Base-by-base conservation (phyloP, 2,329 filamentous ascomycete species). In the Colletotrichum paranaense region DNA sequence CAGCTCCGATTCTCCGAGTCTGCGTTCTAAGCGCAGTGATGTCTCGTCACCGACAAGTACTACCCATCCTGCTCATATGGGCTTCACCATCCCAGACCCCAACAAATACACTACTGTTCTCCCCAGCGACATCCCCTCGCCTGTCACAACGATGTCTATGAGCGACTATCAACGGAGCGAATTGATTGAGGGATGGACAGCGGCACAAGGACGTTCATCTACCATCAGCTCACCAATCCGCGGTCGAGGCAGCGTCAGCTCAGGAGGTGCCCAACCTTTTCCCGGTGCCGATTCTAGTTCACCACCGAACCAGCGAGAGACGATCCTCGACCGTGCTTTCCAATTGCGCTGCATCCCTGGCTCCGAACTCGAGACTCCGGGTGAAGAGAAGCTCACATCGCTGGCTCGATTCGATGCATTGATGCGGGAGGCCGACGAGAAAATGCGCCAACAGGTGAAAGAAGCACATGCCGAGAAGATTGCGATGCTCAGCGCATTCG, bases 281-380 rank as follows among this genome's bases (percentile, higher is more conserved):
- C 78, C 81, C 14, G 78, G 85, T 9, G 76, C 84, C 2, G 82
- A 86, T 53, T 86, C 86, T 1, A 86, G 84, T 76, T 88, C 88
- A 0, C 88, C 89, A 0, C 87, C 88, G 2, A 82, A 81, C 0
- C 88, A 88, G 2, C 86, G 91, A 19, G 91, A 93, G 80, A 92
- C 91, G 0, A 92, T 93, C 64, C 80, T 92, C n/a, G 91, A 93
- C 78, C 83, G 91, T 52, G 91, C 91, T 0, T 92, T 93, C 76
- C 89, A 91, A 76, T 81, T 92, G 81, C 86, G 88, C 9, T 90
- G 84, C 70, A 91, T 92, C 42, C 91, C 91, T 19, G 91, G 91
- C 6, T 89, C 88, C 2, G 89, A 91, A 12, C 81, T 82, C 8
- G 84, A 88, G 62, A 76, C 86, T 2, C 86, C 87, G 0, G 90